Percentiles rank a stretch among this genome's conserved stretches.
These are phyloP conservation scores for Pythium dissimile DNA, from an alignment of 352 stramenopile species.

Conservation along the genomic window DNA sequence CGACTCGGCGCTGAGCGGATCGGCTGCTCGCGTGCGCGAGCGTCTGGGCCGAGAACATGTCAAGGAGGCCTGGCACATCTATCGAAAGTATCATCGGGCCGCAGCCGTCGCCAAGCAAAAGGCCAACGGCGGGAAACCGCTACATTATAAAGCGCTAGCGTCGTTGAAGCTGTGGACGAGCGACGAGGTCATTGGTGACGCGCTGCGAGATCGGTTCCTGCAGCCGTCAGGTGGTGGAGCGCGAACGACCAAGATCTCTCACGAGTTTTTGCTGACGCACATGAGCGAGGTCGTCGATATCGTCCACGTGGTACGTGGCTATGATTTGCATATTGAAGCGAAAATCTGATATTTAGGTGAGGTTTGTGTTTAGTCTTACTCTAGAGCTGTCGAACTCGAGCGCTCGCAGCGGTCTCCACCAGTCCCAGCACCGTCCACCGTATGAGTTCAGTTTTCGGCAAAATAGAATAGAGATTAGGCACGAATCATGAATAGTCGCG, in stretches of 20 bases:
- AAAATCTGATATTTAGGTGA: too few species aligned
- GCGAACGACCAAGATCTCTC: conserved; percentile 24
- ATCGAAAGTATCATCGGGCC: conserved; percentile 55
- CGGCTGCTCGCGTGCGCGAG: conserved; percentile 23
- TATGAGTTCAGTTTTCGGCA: too few species aligned
- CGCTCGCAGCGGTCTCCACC: neutral
- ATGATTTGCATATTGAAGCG: too few species aligned
- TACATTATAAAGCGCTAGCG: conserved; percentile 47
- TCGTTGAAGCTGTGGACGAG: conserved; percentile 61
- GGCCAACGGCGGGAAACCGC: conserved; percentile 4
- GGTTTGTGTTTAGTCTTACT: conserved; percentile 28
- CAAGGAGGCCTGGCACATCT: conserved; percentile 67
- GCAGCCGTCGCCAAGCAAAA: neutral
- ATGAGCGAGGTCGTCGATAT: conserved; percentile 41
- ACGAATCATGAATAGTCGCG: too few species aligned
- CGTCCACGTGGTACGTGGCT: conserved; percentile 36
- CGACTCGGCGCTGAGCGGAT: too few species aligned
- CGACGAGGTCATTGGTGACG: conserved; percentile 53
- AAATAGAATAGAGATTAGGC: conserved; percentile 10
- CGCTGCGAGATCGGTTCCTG: conserved; percentile 38
- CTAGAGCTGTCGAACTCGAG: conserved; percentile 24
- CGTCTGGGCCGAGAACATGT: conserved; percentile 61
- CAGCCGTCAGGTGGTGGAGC: neutral
- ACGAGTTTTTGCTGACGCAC: conserved; percentile 39
- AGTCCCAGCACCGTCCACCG: too few species aligned